Percentiles rank a stretch among this genome's conserved stretches.
phyloP scores from a whole-genome alignment of 208 protist species.

The Trypanosoma theileri region DNA sequence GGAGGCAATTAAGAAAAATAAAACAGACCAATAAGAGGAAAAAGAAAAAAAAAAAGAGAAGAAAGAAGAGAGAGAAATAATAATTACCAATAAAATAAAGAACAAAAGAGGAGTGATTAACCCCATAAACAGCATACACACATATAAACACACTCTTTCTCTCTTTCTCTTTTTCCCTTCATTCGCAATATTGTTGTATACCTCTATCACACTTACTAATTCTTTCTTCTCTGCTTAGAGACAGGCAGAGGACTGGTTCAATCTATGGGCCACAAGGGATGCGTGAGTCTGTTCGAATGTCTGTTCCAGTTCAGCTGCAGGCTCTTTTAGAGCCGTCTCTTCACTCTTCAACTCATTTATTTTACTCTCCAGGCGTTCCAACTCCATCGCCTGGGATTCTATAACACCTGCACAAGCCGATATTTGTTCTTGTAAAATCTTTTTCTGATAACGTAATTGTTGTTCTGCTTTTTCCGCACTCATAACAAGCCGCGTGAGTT shows the following conservation, averaged over 20 bases:
- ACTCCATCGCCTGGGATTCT: slow-evolving; percentile 53
- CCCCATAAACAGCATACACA: not conserved
- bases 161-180: no score
- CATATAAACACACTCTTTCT: no score
- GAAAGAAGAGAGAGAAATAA: not conserved
- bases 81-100: not conserved
- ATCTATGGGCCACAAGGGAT: slow-evolving; percentile 48
- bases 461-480: slow-evolving; percentile 46
- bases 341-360: slow-evolving; percentile 47
- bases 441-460: slow-evolving; percentile 42
- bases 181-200: no score
- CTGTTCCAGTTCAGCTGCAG: slow-evolving; percentile 53
- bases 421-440: slow-evolving; percentile 58
- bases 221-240: slow-evolving; percentile 12
- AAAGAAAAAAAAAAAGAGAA: not conserved
- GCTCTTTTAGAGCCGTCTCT: slow-evolving; percentile 38
- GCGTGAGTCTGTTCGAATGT: slow-evolving; percentile 81
- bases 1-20: not conserved
- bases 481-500: slow-evolving; percentile 59
- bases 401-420: slow-evolving; percentile 54
- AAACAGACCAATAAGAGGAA: not conserved
- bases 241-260: slow-evolving; percentile 21
- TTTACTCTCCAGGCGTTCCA: slow-evolving; percentile 44
- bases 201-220: slow-evolving; percentile 4
- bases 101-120: not conserved